Conservation (phyloP, 2,329 filamentous ascomycete genomes). For the Scleromitrula shiraiana region DNA sequence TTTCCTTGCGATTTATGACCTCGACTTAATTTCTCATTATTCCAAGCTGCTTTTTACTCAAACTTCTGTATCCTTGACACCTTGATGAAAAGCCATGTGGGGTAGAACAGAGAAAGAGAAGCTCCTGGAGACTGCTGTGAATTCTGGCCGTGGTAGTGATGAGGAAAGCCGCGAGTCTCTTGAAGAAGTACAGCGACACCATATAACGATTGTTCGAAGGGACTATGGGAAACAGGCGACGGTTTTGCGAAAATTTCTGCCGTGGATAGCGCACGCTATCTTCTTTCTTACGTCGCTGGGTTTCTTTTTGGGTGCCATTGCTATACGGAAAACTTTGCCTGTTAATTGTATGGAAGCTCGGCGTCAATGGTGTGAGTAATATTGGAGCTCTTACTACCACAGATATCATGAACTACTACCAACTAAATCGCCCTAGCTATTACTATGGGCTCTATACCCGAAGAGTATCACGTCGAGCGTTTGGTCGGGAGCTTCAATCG, state of each 20-base stretch:
- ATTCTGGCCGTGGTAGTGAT: neutral
- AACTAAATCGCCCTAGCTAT: neutral
- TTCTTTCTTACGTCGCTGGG: neutral
- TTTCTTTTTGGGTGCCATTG: neutral
- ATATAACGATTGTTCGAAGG: neutral
- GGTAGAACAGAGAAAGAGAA: neutral
- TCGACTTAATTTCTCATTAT: neutral
- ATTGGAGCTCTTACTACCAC: neutral
- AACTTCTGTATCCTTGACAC: neutral
- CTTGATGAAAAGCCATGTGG: neutral
- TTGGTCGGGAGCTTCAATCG: slow-evolving; percentile 3
- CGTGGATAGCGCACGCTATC: neutral
- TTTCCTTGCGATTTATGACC: too few relatives aligned
- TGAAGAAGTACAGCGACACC: neutral
- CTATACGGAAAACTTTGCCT: slow-evolving; percentile 1
- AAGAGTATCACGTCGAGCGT: slow-evolving; percentile 2
- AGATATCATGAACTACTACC: too few relatives aligned
- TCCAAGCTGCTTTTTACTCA: neutral
- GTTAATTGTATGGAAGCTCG: slow-evolving; percentile 2
- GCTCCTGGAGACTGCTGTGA: neutral
- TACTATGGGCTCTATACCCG: neutral
- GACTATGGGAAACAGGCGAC: neutral
- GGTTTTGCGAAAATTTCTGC: neutral
- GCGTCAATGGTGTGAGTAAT: slow-evolving; percentile 4
- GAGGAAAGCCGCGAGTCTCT: neutral